Evolutionary conservation across 73 alveolate species (phyloP), one percentile per base, ranked within the genome.

Genomic region (Vitrella brassicaformis): DNA sequence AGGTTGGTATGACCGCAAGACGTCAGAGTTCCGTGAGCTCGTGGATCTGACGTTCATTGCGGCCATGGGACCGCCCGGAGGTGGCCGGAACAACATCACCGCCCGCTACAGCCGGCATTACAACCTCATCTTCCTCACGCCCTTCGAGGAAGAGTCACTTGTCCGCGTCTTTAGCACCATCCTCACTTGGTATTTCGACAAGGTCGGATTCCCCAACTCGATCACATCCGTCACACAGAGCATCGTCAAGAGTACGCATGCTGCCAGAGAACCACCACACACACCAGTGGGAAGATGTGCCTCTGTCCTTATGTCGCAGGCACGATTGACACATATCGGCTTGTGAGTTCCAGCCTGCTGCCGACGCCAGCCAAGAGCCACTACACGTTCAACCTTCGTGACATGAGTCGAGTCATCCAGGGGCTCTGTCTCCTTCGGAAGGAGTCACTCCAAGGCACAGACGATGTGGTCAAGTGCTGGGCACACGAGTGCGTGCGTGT

Each of bases 51-150:
- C 90, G 81, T 93, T 95, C 86, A 91, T 92, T 66, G 96, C 98
- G 66, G 94, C 97, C 22, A 95, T 95, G 99, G 98, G 98, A 31
- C 97, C 98, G 0, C 97, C 98, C 31, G 98, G 90, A 27, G 95
- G 98, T 4, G 99, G 98, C 47, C 87, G 97, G 83, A 95, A 87
- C 66, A 80, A 84, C 73, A 81, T 91, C 73, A 80, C 96, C 19
- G 86, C 81, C 68, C 89, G 98, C 67, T 95, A 93, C 78, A 85
- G 93, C 30, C 86, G 98, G 56, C 97, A 93, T 81, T 95, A 88
- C 89, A 86, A 88, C 83, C 87, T 92, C 70, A 87, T 93, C 72
- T 95, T 89, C 83, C 95, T 94, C 31, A 96, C 90, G 67, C 95
- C 96, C 31, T 95, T 93, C 85, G 86, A 93, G 19, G 88, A 92